Evolutionary conservation across 179 eudicot species (phyloP), one percentile per base, ranked within the genome.

Genomic region (Beta macrorhiza): DNA sequence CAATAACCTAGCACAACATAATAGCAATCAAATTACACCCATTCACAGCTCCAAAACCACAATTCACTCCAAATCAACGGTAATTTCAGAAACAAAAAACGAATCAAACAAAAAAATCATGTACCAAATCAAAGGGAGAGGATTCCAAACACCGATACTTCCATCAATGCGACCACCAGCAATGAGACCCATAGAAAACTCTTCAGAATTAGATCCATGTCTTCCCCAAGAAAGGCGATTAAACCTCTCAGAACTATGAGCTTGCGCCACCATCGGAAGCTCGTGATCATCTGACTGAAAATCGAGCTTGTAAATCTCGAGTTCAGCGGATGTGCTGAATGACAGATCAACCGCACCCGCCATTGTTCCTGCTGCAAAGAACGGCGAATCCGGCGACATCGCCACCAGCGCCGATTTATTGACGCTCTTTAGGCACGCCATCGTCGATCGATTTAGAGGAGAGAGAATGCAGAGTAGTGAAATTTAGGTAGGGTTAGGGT

Each of bases 121-220:
- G 75, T 89, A 93, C 98, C 91, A 79, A 88, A 93, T 92, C 81
- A 93, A 81, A 37, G 85, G 61, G 32, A 82, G 78, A 22, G 99
- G 99, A 74, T 95, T 95, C 99, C 99, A 95, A 73, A 95, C 82
- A 51, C 90, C 92, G 74, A 95, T 92, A 71, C 82, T 91, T 29
- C 99, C 99, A 67, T 95, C 99, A 5, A 91, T 88, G 45, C 91
- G 92, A 7, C 98, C 99, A 67, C 99, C 99, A 3, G 99, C 99
- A 58, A 96, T 85, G 3, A 96, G 81, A 6, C 99, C 98, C 4
- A 87, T 89, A 3, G 88, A 71, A 82, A 82, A 95, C 81, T 92
- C 97, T 51, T 91, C 92, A 0, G 97, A 89, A 52, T 81, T 88
- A 0, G 85, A 67, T 32, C 89, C 89, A 5, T 42, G 79, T 76